These are phyloP conservation scores for Gossypium mustelinum DNA, from an alignment of 345 rosid genomes.

Conservation along the genomic window DNA sequence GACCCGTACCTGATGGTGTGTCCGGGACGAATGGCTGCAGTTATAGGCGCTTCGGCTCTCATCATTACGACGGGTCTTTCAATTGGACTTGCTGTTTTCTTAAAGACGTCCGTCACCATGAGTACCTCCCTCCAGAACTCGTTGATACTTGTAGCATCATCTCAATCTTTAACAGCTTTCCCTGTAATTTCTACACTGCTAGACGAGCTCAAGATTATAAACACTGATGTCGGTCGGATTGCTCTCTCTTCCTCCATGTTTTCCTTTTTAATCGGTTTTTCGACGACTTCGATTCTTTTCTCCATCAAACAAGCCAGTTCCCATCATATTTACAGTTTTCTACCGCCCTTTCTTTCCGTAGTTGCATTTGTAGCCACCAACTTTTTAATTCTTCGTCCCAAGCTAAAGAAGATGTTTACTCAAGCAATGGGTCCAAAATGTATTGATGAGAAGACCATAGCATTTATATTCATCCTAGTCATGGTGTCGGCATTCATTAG, in stretches of 20 bases:
- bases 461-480: conserved; percentile 12
- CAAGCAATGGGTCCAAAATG: conserved; percentile 24
- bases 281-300: not conserved
- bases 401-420: conserved; percentile 24
- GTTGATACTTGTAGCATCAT: not conserved
- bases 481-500: conserved; percentile 13
- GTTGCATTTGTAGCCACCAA: conserved; percentile 7
- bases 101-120: not conserved
- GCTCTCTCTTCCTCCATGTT: conserved; percentile 34
- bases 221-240: conserved; percentile 40
- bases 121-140: not conserved
- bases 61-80: not conserved
- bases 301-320: not conserved
- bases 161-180: conserved; percentile 18
- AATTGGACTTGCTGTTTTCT: not conserved
- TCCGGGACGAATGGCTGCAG: conserved; percentile 13
- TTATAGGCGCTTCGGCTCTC: not conserved
- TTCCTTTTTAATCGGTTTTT: conserved; percentile 18
- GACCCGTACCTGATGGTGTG: not conserved
- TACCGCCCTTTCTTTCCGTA: not conserved
- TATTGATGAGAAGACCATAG: conserved; percentile 12
- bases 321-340: not conserved
- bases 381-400: conserved; percentile 24
- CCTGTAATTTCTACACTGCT: conserved; percentile 33
- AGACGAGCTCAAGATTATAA: conserved; percentile 32